Percentiles rank a stretch among this genome's conserved stretches.
Conservation (phyloP, 768 basidiomycete species). For the Lentinula boryana region DNA sequence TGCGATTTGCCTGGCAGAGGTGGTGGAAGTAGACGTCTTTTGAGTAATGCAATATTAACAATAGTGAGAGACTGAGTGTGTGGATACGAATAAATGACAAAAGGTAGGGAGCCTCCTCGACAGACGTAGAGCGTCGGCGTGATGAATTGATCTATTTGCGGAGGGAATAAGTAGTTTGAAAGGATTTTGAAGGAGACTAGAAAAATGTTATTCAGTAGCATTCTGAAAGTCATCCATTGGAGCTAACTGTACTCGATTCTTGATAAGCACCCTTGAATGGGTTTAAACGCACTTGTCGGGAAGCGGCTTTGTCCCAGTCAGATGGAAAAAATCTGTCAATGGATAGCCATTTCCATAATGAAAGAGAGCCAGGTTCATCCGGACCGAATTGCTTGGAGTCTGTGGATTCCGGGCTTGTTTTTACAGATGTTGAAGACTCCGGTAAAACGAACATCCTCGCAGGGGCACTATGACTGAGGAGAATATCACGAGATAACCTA, state of each 20-base stretch:
- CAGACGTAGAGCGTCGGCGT: constrained; percentile 34
- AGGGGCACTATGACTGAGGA: constrained; percentile 49
- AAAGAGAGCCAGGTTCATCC: constrained; percentile 43
- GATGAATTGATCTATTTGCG: constrained; percentile 24
- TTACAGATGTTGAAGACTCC: background rate
- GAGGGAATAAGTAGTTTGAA: constrained; percentile 41
- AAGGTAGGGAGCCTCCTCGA: constrained; percentile 42
- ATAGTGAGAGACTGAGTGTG: constrained; percentile 33
- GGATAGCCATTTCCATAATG: constrained; percentile 66
- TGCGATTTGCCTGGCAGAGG: constrained; percentile 16
- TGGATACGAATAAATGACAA: constrained; percentile 39
- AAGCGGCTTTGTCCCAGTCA: constrained; percentile 16
- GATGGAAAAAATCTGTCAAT: constrained; percentile 61
- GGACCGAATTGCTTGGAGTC: constrained; percentile 8
- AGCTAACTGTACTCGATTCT: constrained; percentile 58
- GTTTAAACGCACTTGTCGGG: constrained; percentile 32
- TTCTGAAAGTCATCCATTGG: background rate
- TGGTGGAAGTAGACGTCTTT: constrained; percentile 21
- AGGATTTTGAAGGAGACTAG: constrained; percentile 65
- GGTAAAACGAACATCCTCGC: constrained; percentile 33
- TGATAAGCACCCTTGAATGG: constrained; percentile 74
- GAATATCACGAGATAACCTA: constrained; percentile 54
- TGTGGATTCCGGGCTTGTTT: background rate
- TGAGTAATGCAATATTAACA: constrained; percentile 40
- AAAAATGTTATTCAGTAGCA: background rate